Conservation (phyloP, 1,284 basidiomycete genomes). For the Papiliotrema nemorosa region DNA sequence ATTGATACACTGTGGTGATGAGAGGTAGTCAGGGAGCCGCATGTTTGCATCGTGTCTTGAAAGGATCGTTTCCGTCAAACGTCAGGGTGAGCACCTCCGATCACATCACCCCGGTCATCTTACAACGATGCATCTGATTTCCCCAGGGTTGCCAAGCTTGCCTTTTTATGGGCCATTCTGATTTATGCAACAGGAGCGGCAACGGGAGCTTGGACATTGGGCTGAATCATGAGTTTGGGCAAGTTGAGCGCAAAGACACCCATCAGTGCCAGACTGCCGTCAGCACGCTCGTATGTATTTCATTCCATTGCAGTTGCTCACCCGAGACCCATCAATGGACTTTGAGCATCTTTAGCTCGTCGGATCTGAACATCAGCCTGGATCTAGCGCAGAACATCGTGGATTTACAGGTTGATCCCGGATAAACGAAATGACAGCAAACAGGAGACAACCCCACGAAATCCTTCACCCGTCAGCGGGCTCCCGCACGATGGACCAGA, state of each 20-base stretch:
- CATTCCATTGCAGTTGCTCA: slow-evolving; percentile 13
- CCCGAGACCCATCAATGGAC: slow-evolving; percentile 38
- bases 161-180: too few species aligned
- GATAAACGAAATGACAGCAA: slow-evolving; percentile 34
- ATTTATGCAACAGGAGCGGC: neutral
- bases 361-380: slow-evolving; percentile 13
- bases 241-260: slow-evolving; percentile 36
- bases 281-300: neutral
- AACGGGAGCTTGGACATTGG: neutral
- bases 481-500: too few species aligned
- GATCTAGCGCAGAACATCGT: too few species aligned
- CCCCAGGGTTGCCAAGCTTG: neutral
- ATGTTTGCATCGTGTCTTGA: too few species aligned
- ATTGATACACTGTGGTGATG: too few species aligned
- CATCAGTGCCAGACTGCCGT: slow-evolving; percentile 36
- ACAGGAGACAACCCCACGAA: slow-evolving; percentile 35
- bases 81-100: too few species aligned
- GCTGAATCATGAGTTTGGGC: slow-evolving; percentile 29
- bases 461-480: slow-evolving; percentile 25
- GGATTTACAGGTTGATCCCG: slow-evolving; percentile 24
- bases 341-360: slow-evolving; percentile 29
- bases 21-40: too few species aligned
- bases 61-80: too few species aligned
- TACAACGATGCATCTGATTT: neutral
- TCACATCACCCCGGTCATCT: too few species aligned